A percentile compares a stretch with the other conserved stretches of the same genome.
Evolutionary conservation across 2,329 filamentous ascomycete genomes (phyloP).

Genomic region (Ilyonectria mors-panacis): DNA sequence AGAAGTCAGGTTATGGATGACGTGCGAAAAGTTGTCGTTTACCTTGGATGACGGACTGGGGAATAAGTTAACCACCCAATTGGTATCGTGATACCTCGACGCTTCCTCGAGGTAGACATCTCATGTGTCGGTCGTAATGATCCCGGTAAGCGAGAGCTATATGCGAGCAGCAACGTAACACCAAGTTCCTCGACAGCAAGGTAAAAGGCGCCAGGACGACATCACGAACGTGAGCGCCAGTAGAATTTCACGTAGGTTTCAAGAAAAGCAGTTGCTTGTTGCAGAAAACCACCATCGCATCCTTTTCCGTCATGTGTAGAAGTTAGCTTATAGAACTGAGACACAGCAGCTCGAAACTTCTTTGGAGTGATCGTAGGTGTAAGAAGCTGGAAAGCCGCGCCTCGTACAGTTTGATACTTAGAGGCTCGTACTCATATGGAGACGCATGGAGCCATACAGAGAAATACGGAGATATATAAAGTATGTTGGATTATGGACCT

Average conservation of each 20-base stretch:
- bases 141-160: background rate
- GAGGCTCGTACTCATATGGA: conserved; percentile 62
- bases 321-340: conserved; percentile 47
- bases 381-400: conserved; percentile 49
- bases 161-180: background rate
- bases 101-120: background rate
- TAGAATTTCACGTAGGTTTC: conserved; percentile 59
- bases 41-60: conserved; percentile 41
- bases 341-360: conserved; percentile 61
- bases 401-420: conserved; percentile 59
- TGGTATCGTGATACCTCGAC: background rate
- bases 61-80: background rate
- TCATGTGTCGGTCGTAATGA: background rate
- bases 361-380: conserved; percentile 46
- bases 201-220: conserved; percentile 15
- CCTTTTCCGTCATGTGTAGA: conserved; percentile 64
- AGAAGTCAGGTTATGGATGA: conserved; percentile 38
- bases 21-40: conserved; percentile 46
- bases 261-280: conserved; percentile 55
- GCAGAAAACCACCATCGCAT: conserved; percentile 64
- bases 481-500: too few relatives aligned
- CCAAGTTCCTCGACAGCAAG: background rate
- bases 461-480: too few relatives aligned
- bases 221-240: conserved; percentile 52
- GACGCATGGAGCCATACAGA: too few relatives aligned